Base-by-base conservation (phyloP, 805 yeast genomes). In the Kuraishia floccosa region DNA sequence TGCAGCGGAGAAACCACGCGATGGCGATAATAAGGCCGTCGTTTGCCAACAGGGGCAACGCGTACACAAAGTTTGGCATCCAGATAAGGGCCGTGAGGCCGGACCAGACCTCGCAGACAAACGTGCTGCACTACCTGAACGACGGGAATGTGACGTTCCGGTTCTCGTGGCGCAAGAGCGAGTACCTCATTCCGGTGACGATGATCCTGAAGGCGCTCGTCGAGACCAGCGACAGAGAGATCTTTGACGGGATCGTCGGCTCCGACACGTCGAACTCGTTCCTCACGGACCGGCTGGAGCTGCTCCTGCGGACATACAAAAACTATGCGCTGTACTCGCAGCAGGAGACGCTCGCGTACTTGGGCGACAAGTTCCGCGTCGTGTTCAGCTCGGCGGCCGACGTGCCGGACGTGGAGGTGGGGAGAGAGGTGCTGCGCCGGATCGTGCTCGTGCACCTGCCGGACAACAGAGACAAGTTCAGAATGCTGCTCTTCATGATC, bases 1-100 rank as follows among this genome's bases (percentile, higher is more conserved):
- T 91, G 13, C 98, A 89, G 60, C 78, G 97, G 56, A 73, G 98
- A 58, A 91, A 91, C 54, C 96, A 87, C 52, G 94, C 97, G 16
- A 85, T 91, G 96, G 97, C 97, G 9, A 75, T 91, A 46, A 79
- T 86, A 36, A 84, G 98, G 62, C 93, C 95, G 21, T 82, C 94
- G 8, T 91, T 89, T 50, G 79, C 78, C 30, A 86, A 86, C 60
- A 79, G 98, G 68, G 98, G 98, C 48, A 80, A 89, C 5, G 59
- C 84, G 6, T 91, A 91, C 59, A 65, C 95, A 25, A 75, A 76
- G 37, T 91, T 58, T 44, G 98, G 98, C 76, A 75, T 91, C 38
- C 96, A 87, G 62, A 80, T 91, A 38, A 75, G 98, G 60, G 74
- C 80, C 38, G 96, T 86, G 3, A 75, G 98, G 52, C 94, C 94